phyloP scores from a whole-genome alignment of 768 basidiomycete species.

The Auricularia heimuer region DNA sequence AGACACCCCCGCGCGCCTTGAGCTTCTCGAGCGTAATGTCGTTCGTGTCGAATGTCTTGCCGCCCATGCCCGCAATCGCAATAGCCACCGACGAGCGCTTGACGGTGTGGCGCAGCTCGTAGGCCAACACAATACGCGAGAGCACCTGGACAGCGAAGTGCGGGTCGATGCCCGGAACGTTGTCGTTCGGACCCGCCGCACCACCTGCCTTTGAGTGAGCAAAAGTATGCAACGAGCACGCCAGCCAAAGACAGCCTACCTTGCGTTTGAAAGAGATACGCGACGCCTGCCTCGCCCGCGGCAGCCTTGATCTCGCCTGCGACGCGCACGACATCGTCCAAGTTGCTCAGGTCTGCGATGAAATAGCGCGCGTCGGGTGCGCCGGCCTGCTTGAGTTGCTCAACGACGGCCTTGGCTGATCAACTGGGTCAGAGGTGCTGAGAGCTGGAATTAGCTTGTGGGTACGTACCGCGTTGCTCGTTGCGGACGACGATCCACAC shows the following conservation, averaged over 20 bases:
- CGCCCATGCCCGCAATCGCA: neutral
- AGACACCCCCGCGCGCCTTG: neutral
- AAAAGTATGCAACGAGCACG: neutral
- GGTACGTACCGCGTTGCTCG: neutral
- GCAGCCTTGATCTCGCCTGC: neutral
- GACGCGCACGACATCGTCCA: neutral
- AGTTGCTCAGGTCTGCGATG: neutral
- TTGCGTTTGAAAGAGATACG: neutral
- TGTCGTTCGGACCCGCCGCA: neutral
- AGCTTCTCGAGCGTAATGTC: neutral
- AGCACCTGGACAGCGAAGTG: neutral
- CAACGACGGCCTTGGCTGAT: neutral
- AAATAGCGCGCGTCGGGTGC: neutral
- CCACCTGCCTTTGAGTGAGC: neutral
- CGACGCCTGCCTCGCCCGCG: neutral
- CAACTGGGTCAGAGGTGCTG: neutral
- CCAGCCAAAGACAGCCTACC: neutral
- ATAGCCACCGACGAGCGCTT: neutral
- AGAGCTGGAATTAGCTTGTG: neutral
- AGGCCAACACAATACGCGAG: neutral
- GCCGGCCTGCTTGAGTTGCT: neutral
- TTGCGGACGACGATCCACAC: constrained; percentile 12
- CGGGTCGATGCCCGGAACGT: neutral
- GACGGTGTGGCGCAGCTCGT: neutral
- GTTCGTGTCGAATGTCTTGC: neutral